Percentiles rank a stretch among this genome's conserved stretches.
phyloP scores from a whole-genome alignment of 1,139 yeast species.

The Schizosaccharomyces versatilis region DNA sequence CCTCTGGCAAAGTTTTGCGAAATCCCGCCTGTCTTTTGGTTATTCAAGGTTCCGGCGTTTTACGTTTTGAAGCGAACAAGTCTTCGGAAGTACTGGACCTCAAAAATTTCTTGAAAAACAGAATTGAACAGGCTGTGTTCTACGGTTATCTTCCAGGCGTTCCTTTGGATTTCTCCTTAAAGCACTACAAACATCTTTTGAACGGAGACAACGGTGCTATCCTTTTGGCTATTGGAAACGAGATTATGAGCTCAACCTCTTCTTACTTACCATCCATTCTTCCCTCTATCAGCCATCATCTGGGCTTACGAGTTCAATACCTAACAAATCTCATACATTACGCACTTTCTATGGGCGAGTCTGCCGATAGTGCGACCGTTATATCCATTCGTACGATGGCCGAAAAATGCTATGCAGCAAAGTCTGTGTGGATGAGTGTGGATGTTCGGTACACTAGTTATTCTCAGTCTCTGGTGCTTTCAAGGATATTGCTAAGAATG shows the following conservation, averaged over 20 bases:
- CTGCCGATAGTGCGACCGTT: conserved; percentile 19
- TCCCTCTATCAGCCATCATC: conserved; percentile 25
- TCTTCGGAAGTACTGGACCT: conserved; percentile 11
- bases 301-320: conserved; percentile 24
- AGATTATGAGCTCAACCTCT: conserved; percentile 31
- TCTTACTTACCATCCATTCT: conserved; percentile 26
- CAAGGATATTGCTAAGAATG: conserved; percentile 7
- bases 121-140: conserved; percentile 58
- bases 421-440: conserved; percentile 27
- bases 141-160: conserved; percentile 24
- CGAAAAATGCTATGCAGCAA: conserved; percentile 38
- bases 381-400: conserved; percentile 26
- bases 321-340: conserved; percentile 28
- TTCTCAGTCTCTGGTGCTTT: conserved; percentile 6
- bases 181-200: not conserved
- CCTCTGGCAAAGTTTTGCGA: conserved; percentile 15
- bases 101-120: conserved; percentile 12
- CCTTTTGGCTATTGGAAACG: conserved; percentile 24
- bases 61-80: conserved; percentile 34
- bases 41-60: conserved; percentile 39
- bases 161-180: conserved; percentile 31
- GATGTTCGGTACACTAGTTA: conserved; percentile 13
- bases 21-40: conserved; percentile 31
- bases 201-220: conserved; percentile 5
- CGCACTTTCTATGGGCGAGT: conserved; percentile 26